These are phyloP conservation scores for Venturia asperata DNA, from an alignment of 2,329 filamentous ascomycete species.

Conservation along the genomic window DNA sequence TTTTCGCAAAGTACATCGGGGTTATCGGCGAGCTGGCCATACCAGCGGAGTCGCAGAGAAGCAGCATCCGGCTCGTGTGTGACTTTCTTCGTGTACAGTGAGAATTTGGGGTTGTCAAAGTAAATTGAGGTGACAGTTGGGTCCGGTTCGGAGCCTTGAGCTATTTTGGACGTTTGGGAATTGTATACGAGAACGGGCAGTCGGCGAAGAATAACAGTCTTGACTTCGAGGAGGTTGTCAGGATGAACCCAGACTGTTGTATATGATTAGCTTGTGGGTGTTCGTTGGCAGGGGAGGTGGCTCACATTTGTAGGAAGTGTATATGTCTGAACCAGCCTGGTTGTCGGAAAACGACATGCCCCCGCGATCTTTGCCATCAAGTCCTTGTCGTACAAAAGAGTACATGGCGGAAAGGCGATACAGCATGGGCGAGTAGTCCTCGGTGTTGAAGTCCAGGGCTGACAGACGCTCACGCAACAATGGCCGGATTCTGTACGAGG, in stretches of 20 bases:
- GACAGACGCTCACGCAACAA: slow-evolving; percentile 85
- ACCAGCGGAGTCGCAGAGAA: slow-evolving; percentile 85
- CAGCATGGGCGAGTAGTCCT: slow-evolving; percentile 83
- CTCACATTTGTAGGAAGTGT: slow-evolving; percentile 81
- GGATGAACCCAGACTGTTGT: slow-evolving; percentile 79
- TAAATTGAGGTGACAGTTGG: slow-evolving; percentile 93
- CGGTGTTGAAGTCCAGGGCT: slow-evolving; percentile 89
- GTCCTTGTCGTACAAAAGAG: slow-evolving; percentile 79
- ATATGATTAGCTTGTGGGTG: slow-evolving; percentile 27
- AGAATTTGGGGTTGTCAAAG: slow-evolving; percentile 82
- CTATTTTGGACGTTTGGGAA: slow-evolving; percentile 72
- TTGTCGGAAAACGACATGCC: slow-evolving; percentile 41
- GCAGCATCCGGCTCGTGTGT: slow-evolving; percentile 66
- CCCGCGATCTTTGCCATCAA: slow-evolving; percentile 52
- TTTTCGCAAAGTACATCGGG: slow-evolving; percentile 83
- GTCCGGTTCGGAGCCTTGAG: slow-evolving; percentile 69
- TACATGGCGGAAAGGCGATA: slow-evolving; percentile 91
- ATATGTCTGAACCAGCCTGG: slow-evolving; percentile 50
- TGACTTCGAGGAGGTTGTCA: slow-evolving; percentile 93
- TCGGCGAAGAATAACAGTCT: slow-evolving; percentile 86
- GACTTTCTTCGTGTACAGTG: slow-evolving; percentile 80
- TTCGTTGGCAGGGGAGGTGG: background rate
- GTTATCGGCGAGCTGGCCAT: slow-evolving; percentile 69
- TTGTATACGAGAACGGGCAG: slow-evolving; percentile 92
- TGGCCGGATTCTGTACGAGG: slow-evolving; percentile 79